phyloP scores from a whole-genome alignment of 352 stramenopile genomes.

The Peronospora belbahrii region DNA sequence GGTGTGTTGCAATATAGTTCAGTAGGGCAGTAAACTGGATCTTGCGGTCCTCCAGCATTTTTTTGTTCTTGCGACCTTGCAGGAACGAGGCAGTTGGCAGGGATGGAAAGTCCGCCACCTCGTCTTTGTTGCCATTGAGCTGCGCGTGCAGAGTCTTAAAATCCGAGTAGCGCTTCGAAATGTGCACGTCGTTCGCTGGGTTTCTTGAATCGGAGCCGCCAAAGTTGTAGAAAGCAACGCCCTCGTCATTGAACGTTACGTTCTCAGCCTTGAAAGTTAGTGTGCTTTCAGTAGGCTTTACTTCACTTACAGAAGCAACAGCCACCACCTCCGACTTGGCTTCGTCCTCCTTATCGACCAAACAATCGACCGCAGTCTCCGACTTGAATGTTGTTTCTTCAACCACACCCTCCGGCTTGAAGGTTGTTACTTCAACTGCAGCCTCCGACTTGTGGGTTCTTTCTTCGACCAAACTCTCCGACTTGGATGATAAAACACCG shows the following conservation, averaged over 20 bases:
- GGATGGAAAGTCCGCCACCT: conserved; percentile 40
- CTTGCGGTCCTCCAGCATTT: conserved; percentile 53
- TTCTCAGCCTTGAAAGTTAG: conserved; percentile 13
- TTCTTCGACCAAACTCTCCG: too few species aligned
- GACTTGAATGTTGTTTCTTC: conserved; percentile 1
- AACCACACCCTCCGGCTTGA: too few species aligned
- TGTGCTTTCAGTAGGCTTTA: conserved; percentile 4
- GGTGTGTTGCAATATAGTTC: conserved; percentile 46
- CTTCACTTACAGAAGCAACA: conserved; percentile 8
- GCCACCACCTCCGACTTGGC: conserved; percentile 3
- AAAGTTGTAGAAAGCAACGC: conserved; percentile 48
- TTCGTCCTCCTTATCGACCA: conserved; percentile 6
- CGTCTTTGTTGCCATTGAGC: conserved; percentile 36
- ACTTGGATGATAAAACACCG: too few species aligned
- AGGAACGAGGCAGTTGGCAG: conserved; percentile 44
- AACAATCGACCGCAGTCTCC: conserved; percentile 1
- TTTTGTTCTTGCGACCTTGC: conserved; percentile 42
- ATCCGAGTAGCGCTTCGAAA: conserved; percentile 72
- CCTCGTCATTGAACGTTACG: conserved; percentile 27
- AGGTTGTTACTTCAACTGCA: too few species aligned
- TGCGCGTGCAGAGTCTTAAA: conserved; percentile 62
- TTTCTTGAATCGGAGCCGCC: conserved; percentile 31
- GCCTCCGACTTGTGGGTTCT: too few species aligned
- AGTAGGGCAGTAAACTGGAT: conserved; percentile 46
- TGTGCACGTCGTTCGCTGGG: conserved; percentile 36